Conservation (phyloP, 2,329 filamentous ascomycete genomes). For the Colletotrichum euphorbiae region DNA sequence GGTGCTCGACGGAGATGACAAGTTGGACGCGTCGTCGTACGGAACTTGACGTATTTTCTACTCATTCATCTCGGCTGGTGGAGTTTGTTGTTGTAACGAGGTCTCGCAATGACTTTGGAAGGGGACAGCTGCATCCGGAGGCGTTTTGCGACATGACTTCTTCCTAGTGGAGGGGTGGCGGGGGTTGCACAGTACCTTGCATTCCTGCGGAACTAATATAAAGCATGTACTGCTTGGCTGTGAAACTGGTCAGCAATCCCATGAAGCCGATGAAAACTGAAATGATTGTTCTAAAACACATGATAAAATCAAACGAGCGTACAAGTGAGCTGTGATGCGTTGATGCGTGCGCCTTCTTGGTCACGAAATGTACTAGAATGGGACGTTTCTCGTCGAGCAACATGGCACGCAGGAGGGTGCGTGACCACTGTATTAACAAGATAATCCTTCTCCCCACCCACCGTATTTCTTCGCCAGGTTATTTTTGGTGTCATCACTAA, state of each 20-base stretch:
- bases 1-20: conserved; percentile 67
- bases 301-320: no score
- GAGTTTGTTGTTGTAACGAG: not conserved
- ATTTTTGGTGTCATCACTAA: conserved; percentile 7
- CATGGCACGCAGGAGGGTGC: no score
- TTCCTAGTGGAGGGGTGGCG: not conserved
- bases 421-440: not conserved
- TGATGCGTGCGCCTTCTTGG: no score
- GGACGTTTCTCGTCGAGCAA: no score
- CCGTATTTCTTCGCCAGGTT: not conserved
- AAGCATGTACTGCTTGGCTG: not conserved
- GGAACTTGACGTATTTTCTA: conserved; percentile 45
- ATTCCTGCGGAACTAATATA: conserved; percentile 11
- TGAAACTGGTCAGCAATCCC: not conserved
- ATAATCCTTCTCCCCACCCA: not conserved
- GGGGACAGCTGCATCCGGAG: conserved; percentile 23
- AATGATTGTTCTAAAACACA: not conserved
- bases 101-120: not conserved
- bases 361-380: no score
- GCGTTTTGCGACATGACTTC: conserved; percentile 21
- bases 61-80: not conserved
- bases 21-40: conserved; percentile 62
- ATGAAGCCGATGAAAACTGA: not conserved
- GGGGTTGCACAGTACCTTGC: conserved; percentile 17
- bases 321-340: no score